Evolutionary conservation across 148 eudicot genomes (phyloP).

Genomic region (Nyssa sinensis): DNA sequence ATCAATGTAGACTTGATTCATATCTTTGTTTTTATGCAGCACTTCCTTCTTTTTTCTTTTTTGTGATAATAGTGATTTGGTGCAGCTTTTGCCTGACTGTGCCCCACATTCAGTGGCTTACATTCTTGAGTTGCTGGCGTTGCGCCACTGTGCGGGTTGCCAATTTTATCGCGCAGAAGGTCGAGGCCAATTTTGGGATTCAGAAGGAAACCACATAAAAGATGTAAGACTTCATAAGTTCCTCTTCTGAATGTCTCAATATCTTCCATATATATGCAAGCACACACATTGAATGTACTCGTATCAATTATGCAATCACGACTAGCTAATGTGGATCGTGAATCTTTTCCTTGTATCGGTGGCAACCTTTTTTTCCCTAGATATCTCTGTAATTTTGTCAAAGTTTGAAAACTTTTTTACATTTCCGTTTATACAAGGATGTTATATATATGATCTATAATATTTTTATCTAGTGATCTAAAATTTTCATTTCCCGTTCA

Average conservation of each 20-base stretch:
- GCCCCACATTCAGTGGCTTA: constrained; percentile 84
- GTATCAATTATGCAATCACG: background rate
- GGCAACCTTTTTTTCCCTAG: background rate
- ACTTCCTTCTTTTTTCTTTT: constrained; percentile 1
- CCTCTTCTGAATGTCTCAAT: background rate
- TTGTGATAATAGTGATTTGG: constrained; percentile 31
- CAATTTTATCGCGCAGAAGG: constrained; percentile 87
- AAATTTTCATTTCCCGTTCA: background rate
- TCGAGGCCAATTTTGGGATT: constrained; percentile 75
- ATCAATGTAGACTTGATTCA: background rate
- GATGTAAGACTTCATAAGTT: constrained; percentile 45
- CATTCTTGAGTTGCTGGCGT: constrained; percentile 67
- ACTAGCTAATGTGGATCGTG: background rate
- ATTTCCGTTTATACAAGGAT: background rate
- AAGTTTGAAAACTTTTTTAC: background rate
- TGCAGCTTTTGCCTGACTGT: constrained; percentile 87
- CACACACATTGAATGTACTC: background rate
- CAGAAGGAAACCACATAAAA: constrained; percentile 70
- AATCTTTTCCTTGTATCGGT: too few species aligned
- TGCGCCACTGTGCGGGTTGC: constrained; percentile 93
- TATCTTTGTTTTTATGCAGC: constrained; percentile 3
- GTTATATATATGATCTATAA: background rate
- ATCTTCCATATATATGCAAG: background rate
- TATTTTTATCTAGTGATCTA: background rate
- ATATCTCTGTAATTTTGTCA: background rate